These are phyloP conservation scores for Massarina eburnea DNA, from an alignment of 2,329 filamentous ascomycete species.

Conservation along the genomic window DNA sequence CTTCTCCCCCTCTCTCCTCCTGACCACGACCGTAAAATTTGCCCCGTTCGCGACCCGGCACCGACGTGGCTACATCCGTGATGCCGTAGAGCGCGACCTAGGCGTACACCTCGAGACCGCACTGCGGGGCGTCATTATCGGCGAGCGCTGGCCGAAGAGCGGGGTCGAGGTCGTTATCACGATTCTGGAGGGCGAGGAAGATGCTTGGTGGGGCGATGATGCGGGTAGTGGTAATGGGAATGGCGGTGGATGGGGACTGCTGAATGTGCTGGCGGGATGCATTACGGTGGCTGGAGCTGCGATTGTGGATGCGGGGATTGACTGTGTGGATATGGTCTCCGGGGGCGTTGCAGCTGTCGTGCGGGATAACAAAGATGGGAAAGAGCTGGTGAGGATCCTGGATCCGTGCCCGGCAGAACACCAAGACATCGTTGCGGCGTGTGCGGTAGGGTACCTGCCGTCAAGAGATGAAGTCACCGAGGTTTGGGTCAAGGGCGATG, in stretches of 20 bases:
- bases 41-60: conserved; percentile 87
- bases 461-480: conserved; percentile 89
- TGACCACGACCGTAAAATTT: conserved; percentile 94
- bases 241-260: conserved; percentile 74
- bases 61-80: conserved; percentile 81
- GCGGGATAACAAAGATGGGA: conserved; percentile 27
- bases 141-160: conserved; percentile 97
- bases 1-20: conserved; percentile 88
- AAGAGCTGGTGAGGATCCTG: conserved; percentile 59
- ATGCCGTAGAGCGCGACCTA: conserved; percentile 83
- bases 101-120: conserved; percentile 90
- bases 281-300: conserved; percentile 93
- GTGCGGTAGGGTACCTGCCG: conserved; percentile 87
- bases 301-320: conserved; percentile 90
- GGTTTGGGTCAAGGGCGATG: conserved; percentile 85
- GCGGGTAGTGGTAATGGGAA: conserved; percentile 50
- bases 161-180: conserved; percentile 94
- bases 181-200: conserved; percentile 89
- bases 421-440: conserved; percentile 74
- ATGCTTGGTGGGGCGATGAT: conserved; percentile 64
- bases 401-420: conserved; percentile 86
- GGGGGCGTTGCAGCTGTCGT: conserved; percentile 88
- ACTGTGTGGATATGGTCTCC: conserved; percentile 87
- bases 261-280: conserved; percentile 89
- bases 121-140: conserved; percentile 84